phyloP scores from a whole-genome alignment of 2,329 filamentous ascomycete species.

The Phyllosticta citriasiana region DNA sequence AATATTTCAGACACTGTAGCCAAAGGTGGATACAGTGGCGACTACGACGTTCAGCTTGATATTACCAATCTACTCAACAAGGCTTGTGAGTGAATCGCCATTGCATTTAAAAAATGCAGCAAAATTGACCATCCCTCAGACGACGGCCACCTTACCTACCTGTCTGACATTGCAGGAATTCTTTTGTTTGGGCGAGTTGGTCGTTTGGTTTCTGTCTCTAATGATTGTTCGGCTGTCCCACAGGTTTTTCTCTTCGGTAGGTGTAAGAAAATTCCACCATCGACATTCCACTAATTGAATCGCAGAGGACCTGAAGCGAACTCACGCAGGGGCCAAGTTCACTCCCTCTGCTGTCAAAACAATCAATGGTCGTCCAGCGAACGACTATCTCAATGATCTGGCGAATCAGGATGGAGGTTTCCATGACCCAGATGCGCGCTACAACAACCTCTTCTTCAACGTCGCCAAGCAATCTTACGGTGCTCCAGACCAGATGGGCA shows the following conservation, averaged over 20 bases:
- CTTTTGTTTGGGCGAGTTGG: conserved; percentile 12
- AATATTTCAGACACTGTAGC: conserved; percentile 23
- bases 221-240: conserved; percentile 26
- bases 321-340: conserved; percentile 20
- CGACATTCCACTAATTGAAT: not conserved
- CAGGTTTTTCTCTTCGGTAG: conserved; percentile 23
- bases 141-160: not conserved
- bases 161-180: not conserved
- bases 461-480: conserved; percentile 22
- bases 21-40: conserved; percentile 23
- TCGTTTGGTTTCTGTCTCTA: conserved; percentile 25
- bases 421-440: conserved; percentile 32
- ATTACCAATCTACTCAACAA: not conserved
- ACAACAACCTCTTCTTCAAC: conserved; percentile 30
- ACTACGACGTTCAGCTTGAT: conserved; percentile 31
- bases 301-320: conserved; percentile 20
- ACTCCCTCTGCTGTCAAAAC: conserved; percentile 26
- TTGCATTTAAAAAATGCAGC: not conserved
- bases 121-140: not conserved
- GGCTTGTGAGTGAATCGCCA: conserved; percentile 9
- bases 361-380: conserved; percentile 28
- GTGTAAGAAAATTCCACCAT: not conserved
- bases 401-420: conserved; percentile 21
- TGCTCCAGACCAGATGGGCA: not conserved
- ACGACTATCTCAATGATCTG: conserved; percentile 23